Evolutionary conservation across 2,329 filamentous ascomycete species (phyloP), one percentile per base, ranked within the genome.

Genomic region (Phyllosticta ampelicida): DNA sequence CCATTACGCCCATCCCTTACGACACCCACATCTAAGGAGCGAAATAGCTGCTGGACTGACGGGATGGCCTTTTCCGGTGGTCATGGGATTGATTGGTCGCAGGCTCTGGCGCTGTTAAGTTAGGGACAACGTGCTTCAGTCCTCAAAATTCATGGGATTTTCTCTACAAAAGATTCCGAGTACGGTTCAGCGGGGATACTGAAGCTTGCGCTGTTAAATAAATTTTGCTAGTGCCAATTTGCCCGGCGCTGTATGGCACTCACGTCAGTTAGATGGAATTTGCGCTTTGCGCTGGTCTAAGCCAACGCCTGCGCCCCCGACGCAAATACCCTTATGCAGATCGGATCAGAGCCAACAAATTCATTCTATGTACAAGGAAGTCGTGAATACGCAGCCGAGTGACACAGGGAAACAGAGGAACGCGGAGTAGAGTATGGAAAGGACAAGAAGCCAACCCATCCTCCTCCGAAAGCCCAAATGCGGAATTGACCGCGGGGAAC

Each of bases 11-110:
- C 69, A 83, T 97, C 70, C 79, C 94, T 72, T 99, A 97, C 86
- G 94, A 97, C 84, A 99, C 94, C 71, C 92, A 89, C 74, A 97
- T 99, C 78, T 99, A 94, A 85, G 73, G 66, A 55, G 18, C 51
- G 66, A 44, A 44, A 8, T 6, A 16, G 36, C 11, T n/a, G n/a
- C 13, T n/a, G 36, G 62, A 29, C 30, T 64, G 64, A 64, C 55
- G 55, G 61, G 64, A 54, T 63, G 65, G 13, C n/a, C n/a, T 44
- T 44, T 44, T 44, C 13, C 36, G 36, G 36, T 21, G 29, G 28
- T 11, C 4, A 11, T 53, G 51, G 11, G 28, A 20, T 53, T 53
- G 57, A 49, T 49, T 55, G 57, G 53, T 55, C 21, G 57, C 49
- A 36, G 53, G 57, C 48, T 59, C 48, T 58, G 56, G 56, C 56